Evolutionary conservation across 2,329 filamentous ascomycete genomes (phyloP).

Genomic region (Colletotrichum agaves): DNA sequence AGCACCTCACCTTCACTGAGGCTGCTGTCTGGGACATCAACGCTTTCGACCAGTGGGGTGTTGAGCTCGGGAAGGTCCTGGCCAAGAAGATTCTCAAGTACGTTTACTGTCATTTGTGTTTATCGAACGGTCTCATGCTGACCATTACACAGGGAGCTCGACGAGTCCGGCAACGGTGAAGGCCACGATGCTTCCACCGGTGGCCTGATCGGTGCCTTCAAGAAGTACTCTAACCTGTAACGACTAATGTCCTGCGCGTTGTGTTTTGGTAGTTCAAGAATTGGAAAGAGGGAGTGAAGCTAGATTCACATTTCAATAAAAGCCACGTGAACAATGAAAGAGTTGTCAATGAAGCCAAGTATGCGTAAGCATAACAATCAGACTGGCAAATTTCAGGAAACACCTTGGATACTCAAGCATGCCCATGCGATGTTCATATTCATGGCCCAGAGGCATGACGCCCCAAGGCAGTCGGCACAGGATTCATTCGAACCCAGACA

Average conservation of each 20-base stretch:
- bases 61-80: constrained; percentile 95
- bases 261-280: constrained; percentile 28
- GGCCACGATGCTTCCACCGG: constrained; percentile 90
- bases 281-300: constrained; percentile 22
- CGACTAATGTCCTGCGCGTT: constrained; percentile 33
- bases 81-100: constrained; percentile 85
- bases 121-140: background rate
- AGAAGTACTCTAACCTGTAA: constrained; percentile 73
- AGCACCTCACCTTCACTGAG: constrained; percentile 98
- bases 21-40: constrained; percentile 99
- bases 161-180: constrained; percentile 75
- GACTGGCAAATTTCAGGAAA: no score
- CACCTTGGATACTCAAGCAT: no score
- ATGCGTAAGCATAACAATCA: no score
- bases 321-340: constrained; percentile 4
- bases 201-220: constrained; percentile 91
- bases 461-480: no score
- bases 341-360: no score
- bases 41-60: constrained; percentile 99
- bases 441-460: no score
- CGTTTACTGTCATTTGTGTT: constrained; percentile 3
- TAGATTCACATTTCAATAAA: constrained; percentile 1
- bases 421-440: no score
- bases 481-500: no score
- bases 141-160: constrained; percentile 73